Evolutionary conservation across 495 filamentous ascomycete species (phyloP).

Genomic region (Amorphotheca resinae): DNA sequence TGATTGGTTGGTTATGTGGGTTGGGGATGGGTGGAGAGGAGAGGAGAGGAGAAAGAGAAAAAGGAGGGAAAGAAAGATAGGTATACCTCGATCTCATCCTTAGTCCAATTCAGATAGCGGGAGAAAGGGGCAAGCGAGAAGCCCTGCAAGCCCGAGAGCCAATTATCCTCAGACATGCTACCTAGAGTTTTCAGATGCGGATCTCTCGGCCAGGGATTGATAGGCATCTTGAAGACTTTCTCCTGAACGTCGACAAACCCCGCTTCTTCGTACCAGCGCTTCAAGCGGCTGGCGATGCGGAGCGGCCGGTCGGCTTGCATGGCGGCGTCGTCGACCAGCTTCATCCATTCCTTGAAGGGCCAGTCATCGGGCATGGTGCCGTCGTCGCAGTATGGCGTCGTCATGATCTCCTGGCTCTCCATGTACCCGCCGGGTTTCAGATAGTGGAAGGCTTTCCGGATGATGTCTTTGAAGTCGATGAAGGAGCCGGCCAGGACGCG

Average conservation of each 20-base stretch:
- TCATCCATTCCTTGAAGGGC: slow-evolving; percentile 39
- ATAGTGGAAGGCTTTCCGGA: slow-evolving; percentile 30
- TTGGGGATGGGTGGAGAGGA: no score
- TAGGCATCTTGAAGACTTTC: slow-evolving; percentile 40
- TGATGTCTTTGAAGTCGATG: slow-evolving; percentile 29
- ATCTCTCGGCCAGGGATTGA: slow-evolving; percentile 40
- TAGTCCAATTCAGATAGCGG: slow-evolving; percentile 13
- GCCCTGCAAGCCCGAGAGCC: slow-evolving; percentile 21
- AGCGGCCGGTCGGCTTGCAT: slow-evolving; percentile 36
- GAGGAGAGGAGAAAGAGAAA: no score
- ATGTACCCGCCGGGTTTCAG: slow-evolving; percentile 54
- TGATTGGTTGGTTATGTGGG: no score
- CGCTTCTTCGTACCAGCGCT: slow-evolving; percentile 42
- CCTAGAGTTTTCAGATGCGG: slow-evolving; percentile 30
- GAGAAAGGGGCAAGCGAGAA: slow-evolving; percentile 13
- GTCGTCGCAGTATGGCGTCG: slow-evolving; percentile 48
- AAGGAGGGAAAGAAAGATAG: not conserved
- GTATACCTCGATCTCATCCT: slow-evolving; percentile 19
- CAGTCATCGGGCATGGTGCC: slow-evolving; percentile 34
- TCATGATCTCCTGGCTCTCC: slow-evolving; percentile 50
- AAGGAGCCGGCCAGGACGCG: slow-evolving; percentile 35
- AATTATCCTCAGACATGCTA: slow-evolving; percentile 28
- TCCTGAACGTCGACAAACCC: slow-evolving; percentile 55
- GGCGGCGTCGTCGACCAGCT: slow-evolving; percentile 35
- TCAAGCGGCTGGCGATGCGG: slow-evolving; percentile 37